Evolutionary conservation across 306 rosid genomes (phyloP), one percentile per base, ranked within the genome.

Genomic region (Quercus wislizeni): DNA sequence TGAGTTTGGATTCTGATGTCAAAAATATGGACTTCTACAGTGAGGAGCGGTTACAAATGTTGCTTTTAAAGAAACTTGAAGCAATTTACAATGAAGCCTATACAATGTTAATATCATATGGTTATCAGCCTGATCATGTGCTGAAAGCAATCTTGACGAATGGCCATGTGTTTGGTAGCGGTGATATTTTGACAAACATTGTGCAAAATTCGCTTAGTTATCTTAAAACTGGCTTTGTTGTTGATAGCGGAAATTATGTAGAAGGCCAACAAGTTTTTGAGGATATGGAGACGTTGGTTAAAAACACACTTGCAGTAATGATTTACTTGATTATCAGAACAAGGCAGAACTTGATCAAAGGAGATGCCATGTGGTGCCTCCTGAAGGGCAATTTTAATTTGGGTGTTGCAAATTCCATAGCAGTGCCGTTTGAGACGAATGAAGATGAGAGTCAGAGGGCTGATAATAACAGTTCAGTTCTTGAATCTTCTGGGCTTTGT

Each of bases 341-440:
- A 1, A n/a, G 75, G 30, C 75, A 57, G 30, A 20, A 71, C 33
- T 71, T 71, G 75, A 46, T 12, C 31, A 71, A 71, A 20, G 58
- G 58, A n/a, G 75, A 71, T 23, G 75, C 75, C 35, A 21, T 71
- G 75, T 21, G 55, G 75, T 71, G 75, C 49, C 57, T 71, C 20
- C 75, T 71, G 28, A 43, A 20, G 30, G 20, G 75, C 35, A 49
- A 71, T 71, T 49, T 71, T 71, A 25, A 71, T 71, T 41, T 71
- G 55, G 55, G 75, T 46, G 11, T 20, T 21, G 57, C 75, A 4
- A 43, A 25, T 23, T 13, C 75, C 35, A 21, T 71, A 5, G 15
- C 23, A 35, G n/a, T 5, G n/a, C 75, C 75, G 11, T 20, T 8
- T 12, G 28, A 13, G 73, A 68, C 2, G 0, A 13, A 71, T 71